phyloP scores from a whole-genome alignment of 306 rosid genomes.

The Cucurbita pepo region DNA sequence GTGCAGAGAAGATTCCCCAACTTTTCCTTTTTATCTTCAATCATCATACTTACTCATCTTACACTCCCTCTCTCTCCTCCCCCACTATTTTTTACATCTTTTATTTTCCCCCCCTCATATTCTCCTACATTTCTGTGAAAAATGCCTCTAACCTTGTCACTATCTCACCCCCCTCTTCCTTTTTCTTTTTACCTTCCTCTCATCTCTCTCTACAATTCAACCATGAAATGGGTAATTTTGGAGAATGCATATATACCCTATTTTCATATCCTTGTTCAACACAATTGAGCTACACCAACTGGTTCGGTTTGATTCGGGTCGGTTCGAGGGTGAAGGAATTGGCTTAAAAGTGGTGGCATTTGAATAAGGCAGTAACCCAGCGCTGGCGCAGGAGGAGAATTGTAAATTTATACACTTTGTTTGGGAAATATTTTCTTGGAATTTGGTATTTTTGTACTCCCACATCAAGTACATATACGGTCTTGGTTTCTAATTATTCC shows the following conservation, averaged over 20 bases:
- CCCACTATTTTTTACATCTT: slow-evolving; percentile 11
- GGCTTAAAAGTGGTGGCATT: not conserved
- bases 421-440: not conserved
- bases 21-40: slow-evolving; percentile 51
- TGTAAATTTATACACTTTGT: not conserved
- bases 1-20: slow-evolving; percentile 64
- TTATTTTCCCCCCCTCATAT: slow-evolving; percentile 25
- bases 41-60: slow-evolving; percentile 53
- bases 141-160: slow-evolving; percentile 68
- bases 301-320: too few species aligned
- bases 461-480: not conserved
- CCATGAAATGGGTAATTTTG: not conserved
- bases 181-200: slow-evolving; percentile 38
- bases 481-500: not conserved
- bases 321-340: too few species aligned
- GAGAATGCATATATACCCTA: not conserved
- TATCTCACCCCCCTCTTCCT: slow-evolving; percentile 42
- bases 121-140: slow-evolving; percentile 96
- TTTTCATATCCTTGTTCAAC: not conserved
- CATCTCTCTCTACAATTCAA: not conserved
- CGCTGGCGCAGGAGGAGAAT: not conserved
- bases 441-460: not conserved
- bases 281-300: too few species aligned
- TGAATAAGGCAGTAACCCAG: not conserved
- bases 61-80: not conserved